These are phyloP conservation scores for Bryoerythrophyllum caledonicum DNA, from an alignment of 225 moss, liverwort and hornwort genomes.

Conservation along the genomic window DNA sequence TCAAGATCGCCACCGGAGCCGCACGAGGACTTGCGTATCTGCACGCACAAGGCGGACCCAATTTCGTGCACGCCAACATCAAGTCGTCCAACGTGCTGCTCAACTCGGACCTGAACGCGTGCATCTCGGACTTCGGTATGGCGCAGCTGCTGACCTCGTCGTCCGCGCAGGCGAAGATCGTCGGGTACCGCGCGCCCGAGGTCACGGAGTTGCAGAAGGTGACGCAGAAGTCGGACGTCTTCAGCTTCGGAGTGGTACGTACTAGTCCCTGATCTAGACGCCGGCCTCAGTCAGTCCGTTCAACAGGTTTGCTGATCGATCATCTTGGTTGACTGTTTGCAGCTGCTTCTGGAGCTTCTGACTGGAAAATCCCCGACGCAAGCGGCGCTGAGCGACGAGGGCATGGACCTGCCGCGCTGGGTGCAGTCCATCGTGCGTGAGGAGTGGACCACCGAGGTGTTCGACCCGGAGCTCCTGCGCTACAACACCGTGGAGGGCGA, in stretches of 20 bases:
- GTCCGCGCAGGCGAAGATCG: slow-evolving; percentile 66
- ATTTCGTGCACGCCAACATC: slow-evolving; percentile 89
- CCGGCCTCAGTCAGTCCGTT: too few species aligned
- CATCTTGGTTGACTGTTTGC: background rate
- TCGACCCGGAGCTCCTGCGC: slow-evolving; percentile 77
- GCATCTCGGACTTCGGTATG: slow-evolving; percentile 85
- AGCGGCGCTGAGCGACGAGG: slow-evolving; percentile 68
- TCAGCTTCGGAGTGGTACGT: slow-evolving; percentile 86
- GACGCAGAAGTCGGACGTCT: slow-evolving; percentile 83
- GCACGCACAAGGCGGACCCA: slow-evolving; percentile 63
- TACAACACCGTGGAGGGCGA: slow-evolving; percentile 88
- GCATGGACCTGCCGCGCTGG: slow-evolving; percentile 82
- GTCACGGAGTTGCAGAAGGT: slow-evolving; percentile 68
- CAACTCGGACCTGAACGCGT: slow-evolving; percentile 71
- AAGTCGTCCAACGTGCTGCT: slow-evolving; percentile 92
- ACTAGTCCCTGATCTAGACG: too few species aligned
- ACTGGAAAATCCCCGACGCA: slow-evolving; percentile 86
- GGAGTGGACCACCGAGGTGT: slow-evolving; percentile 93
- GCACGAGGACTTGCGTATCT: slow-evolving; percentile 77
- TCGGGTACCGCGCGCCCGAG: slow-evolving; percentile 95
- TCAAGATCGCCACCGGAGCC: slow-evolving; percentile 74
- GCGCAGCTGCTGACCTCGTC: slow-evolving; percentile 71
- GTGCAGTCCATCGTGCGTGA: slow-evolving; percentile 89
- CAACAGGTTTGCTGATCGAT: too few species aligned
- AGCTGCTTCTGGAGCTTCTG: slow-evolving; percentile 76